A percentile compares a stretch with the other conserved stretches of the same genome.
Evolutionary conservation across 2,329 filamentous ascomycete species (phyloP).

Genomic region (Diaporthe capsici): DNA sequence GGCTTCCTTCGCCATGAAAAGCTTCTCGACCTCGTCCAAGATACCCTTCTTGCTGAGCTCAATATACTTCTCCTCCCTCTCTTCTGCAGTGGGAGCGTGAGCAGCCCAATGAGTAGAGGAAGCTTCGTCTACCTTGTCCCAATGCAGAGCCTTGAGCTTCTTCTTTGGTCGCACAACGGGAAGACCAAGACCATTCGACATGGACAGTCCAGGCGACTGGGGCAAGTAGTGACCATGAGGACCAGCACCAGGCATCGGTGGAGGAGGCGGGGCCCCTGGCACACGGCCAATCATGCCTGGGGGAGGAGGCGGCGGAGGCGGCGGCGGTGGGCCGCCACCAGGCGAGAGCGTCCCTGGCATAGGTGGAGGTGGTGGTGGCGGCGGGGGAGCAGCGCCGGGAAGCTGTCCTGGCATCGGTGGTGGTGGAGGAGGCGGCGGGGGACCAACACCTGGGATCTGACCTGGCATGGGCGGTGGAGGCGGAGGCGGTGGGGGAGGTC

Average conservation of each 20-base stretch:
- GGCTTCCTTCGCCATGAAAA: slow-evolving; percentile 98
- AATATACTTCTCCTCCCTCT: slow-evolving; percentile 94
- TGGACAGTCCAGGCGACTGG: slow-evolving; percentile 69
- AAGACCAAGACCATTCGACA: slow-evolving; percentile 74
- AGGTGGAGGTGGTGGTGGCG: slow-evolving; percentile 65
- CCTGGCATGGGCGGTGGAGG: slow-evolving; percentile 52
- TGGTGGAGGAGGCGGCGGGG: slow-evolving; percentile 55
- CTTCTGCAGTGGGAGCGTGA: slow-evolving; percentile 87
- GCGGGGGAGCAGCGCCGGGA: slow-evolving; percentile 55
- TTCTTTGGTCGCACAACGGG: slow-evolving; percentile 94
- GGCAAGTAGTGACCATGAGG: slow-evolving; percentile 82
- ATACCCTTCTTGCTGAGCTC: slow-evolving; percentile 96
- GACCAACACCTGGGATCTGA: slow-evolving; percentile 51
- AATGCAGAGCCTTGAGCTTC: slow-evolving; percentile 99
- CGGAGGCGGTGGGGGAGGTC: slow-evolving; percentile 56
- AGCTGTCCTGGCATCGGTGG: slow-evolving; percentile 62
- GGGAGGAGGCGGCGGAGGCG: slow-evolving; percentile 59
- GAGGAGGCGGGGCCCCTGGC: slow-evolving; percentile 39
- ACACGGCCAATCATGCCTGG: slow-evolving; percentile 55
- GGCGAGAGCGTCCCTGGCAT: slow-evolving; percentile 45
- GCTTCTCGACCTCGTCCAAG: slow-evolving; percentile 95
- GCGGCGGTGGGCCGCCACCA: slow-evolving; percentile 50
- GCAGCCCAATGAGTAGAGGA: slow-evolving; percentile 94
- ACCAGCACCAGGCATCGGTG: slow-evolving; percentile 72
- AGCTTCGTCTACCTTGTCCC: slow-evolving; percentile 97